phyloP scores from a whole-genome alignment of 2,329 filamentous ascomycete genomes.

The Atkinsonella texensis region DNA sequence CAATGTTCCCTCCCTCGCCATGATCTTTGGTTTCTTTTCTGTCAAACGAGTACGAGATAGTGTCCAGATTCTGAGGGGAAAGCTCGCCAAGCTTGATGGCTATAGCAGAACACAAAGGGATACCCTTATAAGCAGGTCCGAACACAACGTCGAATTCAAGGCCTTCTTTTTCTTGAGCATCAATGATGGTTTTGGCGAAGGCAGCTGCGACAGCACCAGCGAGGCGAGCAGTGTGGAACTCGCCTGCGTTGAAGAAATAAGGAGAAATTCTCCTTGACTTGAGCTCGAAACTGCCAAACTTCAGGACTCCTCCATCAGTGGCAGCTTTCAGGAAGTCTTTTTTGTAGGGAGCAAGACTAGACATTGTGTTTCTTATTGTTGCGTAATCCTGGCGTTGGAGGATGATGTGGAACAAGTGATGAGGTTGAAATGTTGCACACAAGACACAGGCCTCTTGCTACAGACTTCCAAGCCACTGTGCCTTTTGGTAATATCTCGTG shows the following conservation, averaged over 20 bases:
- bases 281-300: conserved; percentile 75
- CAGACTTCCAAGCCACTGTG: no score
- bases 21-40: conserved; percentile 95
- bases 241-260: conserved; percentile 96
- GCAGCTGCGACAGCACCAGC: conserved; percentile 68
- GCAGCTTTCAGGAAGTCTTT: conserved; percentile 58
- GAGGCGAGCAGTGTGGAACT: conserved; percentile 73
- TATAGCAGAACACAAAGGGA: conserved; percentile 73
- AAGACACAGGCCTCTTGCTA: no score
- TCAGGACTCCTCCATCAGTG: conserved; percentile 57
- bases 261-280: conserved; percentile 88
- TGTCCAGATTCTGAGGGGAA: conserved; percentile 51
- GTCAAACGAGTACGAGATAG: conserved; percentile 79
- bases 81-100: conserved; percentile 63
- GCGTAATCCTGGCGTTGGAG: no score
- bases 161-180: conserved; percentile 28
- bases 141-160: conserved; percentile 76
- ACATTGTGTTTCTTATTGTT: conserved; percentile 4
- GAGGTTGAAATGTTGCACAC: no score
- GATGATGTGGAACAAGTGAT: no score
- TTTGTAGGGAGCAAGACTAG: conserved; percentile 51
- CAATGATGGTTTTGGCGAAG: conserved; percentile 58
- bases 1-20: conserved; percentile 87
- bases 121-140: conserved; percentile 93
- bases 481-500: no score